Evolutionary conservation across 331 rosid species (phyloP), one percentile per base, ranked within the genome.

Genomic region (Quercus phellos): DNA sequence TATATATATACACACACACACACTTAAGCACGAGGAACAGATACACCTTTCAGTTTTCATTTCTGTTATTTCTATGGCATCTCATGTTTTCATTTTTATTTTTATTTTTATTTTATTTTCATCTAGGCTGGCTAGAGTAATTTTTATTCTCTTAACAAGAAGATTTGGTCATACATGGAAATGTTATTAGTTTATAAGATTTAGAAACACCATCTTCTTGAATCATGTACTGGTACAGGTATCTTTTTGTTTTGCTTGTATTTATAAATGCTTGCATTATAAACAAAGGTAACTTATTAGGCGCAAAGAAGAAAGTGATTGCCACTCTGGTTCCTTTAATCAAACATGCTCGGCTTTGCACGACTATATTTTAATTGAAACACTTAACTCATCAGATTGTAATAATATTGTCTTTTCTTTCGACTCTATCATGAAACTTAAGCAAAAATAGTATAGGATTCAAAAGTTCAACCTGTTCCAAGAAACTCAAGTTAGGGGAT

Each of bases 261-360:
- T 56, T 67, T 32, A 16, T 51, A 27, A 74, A 60, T 26, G 56
- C 61, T 68, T 51, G 76, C 32, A 74, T 70, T 51, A 67, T 84
- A 68, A 74, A 24, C 75, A 63, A 74, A 74, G 50, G 26, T 82
- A 74, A 32, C 46, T 38, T 38, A 38, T 74, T 79, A 61, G 55
- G 24, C 24, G 84, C 27, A 69, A 53, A 53, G 79, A 84, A 82
- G 60, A 58, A 59, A 42, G 38, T 59, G 81, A 75, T 51, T 46
- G 51, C 55, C 85, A 80, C 30, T 78, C 30, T 84, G 83, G 84
- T 78, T 81, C 71, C 80, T 59, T 35, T 51, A 79, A 63, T 78
- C 60, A 76, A 75, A 56, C 82, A 68, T 63, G 68, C 51, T 73
- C 29, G 38, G 73, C n/a, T 34, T 34, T 66, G 8, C 43, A 22